These are phyloP conservation scores for Irpex sp. DNA, from an alignment of 1,284 basidiomycete species.

Conservation along the genomic window DNA sequence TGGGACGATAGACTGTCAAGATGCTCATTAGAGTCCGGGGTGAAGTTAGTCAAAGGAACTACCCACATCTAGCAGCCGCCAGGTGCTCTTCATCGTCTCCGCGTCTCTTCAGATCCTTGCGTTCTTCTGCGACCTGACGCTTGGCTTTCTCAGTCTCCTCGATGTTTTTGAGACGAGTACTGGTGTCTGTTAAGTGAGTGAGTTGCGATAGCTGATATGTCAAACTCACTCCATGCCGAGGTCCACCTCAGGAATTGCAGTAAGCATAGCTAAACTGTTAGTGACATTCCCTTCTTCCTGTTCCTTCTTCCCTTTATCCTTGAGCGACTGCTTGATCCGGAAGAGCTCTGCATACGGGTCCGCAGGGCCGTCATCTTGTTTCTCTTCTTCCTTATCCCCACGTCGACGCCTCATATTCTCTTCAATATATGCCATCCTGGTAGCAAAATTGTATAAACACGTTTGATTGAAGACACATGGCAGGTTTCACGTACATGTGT, in stretches of 20 bases:
- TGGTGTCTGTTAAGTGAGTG: constrained; percentile 25
- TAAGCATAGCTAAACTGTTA: constrained; percentile 90
- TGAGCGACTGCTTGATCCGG: constrained; percentile 71
- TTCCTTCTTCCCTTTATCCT: constrained; percentile 49
- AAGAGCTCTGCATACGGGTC: constrained; percentile 84
- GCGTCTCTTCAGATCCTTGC: constrained; percentile 49
- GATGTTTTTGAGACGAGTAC: constrained; percentile 88
- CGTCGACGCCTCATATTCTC: constrained; percentile 83
- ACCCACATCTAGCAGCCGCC: constrained; percentile 79
- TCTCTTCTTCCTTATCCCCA: constrained; percentile 44
- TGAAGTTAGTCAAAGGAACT: not conserved
- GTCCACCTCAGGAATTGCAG: constrained; percentile 94
- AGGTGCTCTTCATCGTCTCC: constrained; percentile 72
- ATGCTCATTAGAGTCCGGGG: not conserved
- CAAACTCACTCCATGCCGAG: constrained; percentile 88
- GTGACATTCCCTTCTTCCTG: constrained; percentile 89
- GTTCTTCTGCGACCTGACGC: constrained; percentile 71
- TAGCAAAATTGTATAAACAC: not conserved
- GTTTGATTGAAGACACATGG: not conserved
- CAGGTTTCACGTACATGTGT: constrained; percentile 74
- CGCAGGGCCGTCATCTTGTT: constrained; percentile 37
- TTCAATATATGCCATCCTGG: constrained; percentile 97
- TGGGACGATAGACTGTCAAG: constrained; percentile 72
- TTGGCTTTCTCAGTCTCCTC: constrained; percentile 97
- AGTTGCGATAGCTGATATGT: not conserved